Evolutionary conservation across 2,329 filamentous ascomycete species (phyloP).

Genomic region (Onygena corvina): DNA sequence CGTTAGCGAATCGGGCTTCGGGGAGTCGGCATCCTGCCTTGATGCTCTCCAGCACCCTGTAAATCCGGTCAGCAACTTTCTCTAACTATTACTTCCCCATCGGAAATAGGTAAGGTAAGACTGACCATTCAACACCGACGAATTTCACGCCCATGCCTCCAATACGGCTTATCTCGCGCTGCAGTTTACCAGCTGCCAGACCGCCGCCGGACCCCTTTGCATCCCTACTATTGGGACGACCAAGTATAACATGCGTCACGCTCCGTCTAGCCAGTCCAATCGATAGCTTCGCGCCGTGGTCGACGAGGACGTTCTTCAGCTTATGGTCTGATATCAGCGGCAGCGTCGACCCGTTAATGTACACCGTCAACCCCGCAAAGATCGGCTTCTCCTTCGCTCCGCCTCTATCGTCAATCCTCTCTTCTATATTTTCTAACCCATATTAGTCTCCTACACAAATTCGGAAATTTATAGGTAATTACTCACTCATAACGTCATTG

Average conservation of each 20-base stretch:
- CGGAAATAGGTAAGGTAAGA: constrained; percentile 15
- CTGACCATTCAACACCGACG: constrained; percentile 68
- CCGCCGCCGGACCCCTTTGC: constrained; percentile 49
- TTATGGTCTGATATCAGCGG: constrained; percentile 75
- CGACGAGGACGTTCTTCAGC: constrained; percentile 63
- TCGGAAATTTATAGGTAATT: no score
- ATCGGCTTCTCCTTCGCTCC: constrained; percentile 30
- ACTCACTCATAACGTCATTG: not conserved
- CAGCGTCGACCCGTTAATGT: constrained; percentile 77
- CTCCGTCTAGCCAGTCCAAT: constrained; percentile 57
- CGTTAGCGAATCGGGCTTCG: constrained; percentile 57
- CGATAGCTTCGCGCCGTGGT: constrained; percentile 61
- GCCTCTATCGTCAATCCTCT: not conserved
- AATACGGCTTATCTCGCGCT: constrained; percentile 60
- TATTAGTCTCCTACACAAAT: no score
- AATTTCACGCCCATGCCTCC: constrained; percentile 63
- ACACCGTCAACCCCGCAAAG: constrained; percentile 61
- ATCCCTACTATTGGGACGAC: constrained; percentile 40
- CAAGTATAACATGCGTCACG: constrained; percentile 79
- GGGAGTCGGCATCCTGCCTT: constrained; percentile 60
- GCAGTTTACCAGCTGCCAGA: constrained; percentile 63
- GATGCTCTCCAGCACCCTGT: constrained; percentile 74
- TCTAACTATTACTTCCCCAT: not conserved
- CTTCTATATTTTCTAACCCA: constrained; percentile 1
- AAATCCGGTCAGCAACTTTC: constrained; percentile 16